Evolutionary conservation across 2,329 filamentous ascomycete species (phyloP).

Genomic region (Pezicula neosporulosa): DNA sequence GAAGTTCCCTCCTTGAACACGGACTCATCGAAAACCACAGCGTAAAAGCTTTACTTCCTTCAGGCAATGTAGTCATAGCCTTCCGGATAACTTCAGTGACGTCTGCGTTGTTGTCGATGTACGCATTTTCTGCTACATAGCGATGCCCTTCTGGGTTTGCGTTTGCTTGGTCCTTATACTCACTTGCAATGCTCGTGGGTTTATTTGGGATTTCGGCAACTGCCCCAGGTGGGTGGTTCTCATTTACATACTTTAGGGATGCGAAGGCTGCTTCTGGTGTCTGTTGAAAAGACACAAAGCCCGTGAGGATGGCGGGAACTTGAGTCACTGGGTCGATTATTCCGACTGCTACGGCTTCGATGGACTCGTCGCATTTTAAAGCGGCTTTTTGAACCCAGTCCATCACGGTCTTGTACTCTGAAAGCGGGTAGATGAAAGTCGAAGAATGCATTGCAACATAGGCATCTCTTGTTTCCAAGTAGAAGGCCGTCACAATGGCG

Average conservation of each 20-base stretch:
- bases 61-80: constrained; percentile 44
- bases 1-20: constrained; percentile 34
- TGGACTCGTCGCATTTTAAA: constrained; percentile 31
- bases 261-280: constrained; percentile 29
- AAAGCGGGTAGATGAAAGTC: constrained; percentile 43
- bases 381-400: constrained; percentile 39
- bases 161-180: constrained; percentile 39
- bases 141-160: constrained; percentile 47
- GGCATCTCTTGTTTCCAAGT: constrained; percentile 32
- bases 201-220: constrained; percentile 34
- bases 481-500: constrained; percentile 47
- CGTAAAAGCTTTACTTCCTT: constrained; percentile 37
- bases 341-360: constrained; percentile 38
- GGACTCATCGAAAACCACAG: constrained; percentile 51
- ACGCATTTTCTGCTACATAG: constrained; percentile 48
- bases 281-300: constrained; percentile 39
- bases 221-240: constrained; percentile 33
- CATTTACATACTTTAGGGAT: constrained; percentile 34
- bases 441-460: constrained; percentile 9
- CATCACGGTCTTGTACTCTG: constrained; percentile 40
- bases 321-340: constrained; percentile 24
- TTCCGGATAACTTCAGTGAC: constrained; percentile 39
- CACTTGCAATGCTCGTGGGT: constrained; percentile 34
- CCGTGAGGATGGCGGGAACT: constrained; percentile 30
- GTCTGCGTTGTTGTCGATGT: constrained; percentile 43